Evolutionary conservation across 2,329 filamentous ascomycete species (phyloP).

Genomic region (Trichophyton verrucosum): DNA sequence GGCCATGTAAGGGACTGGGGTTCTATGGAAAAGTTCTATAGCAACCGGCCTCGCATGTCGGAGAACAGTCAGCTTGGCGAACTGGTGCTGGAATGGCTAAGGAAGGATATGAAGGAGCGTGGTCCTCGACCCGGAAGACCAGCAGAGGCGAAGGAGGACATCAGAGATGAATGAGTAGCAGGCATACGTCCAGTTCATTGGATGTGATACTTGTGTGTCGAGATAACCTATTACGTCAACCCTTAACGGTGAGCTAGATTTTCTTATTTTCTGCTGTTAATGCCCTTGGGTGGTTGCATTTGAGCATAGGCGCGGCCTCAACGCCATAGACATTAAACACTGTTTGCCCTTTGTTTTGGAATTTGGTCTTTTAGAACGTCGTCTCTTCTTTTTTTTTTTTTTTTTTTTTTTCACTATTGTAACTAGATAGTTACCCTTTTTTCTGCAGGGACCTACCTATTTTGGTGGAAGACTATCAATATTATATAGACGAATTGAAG

Average conservation of each 20-base stretch:
- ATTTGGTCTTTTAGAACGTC: neutral
- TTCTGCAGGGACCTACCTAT: neutral
- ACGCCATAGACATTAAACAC: slow-evolving; percentile 11
- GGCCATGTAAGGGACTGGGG: slow-evolving; percentile 84
- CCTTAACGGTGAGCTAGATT: slow-evolving; percentile 13
- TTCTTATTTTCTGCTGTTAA: slow-evolving; percentile 8
- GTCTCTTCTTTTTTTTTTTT: neutral
- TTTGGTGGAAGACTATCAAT: slow-evolving; percentile 21
- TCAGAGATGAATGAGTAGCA: neutral
- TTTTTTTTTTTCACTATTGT: slow-evolving; percentile 13
- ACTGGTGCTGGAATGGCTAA: slow-evolving; percentile 77
- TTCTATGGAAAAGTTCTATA: slow-evolving; percentile 55
- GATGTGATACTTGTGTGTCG: neutral
- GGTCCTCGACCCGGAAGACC: slow-evolving; percentile 59
- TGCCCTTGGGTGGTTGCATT: slow-evolving; percentile 12
- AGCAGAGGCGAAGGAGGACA: slow-evolving; percentile 24
- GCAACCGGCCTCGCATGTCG: slow-evolving; percentile 38
- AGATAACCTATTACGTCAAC: slow-evolving; percentile 5
- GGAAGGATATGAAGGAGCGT: slow-evolving; percentile 62
- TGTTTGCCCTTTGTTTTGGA: slow-evolving; percentile 11
- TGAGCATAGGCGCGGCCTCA: slow-evolving; percentile 14
- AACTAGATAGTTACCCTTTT: neutral
- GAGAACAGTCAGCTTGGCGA: slow-evolving; percentile 80
- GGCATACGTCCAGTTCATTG: neutral
- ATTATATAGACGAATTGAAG: slow-evolving; percentile 30